phyloP scores from a whole-genome alignment of 176 grass and related monocot species.

The Echinochloa phyllopogon region DNA sequence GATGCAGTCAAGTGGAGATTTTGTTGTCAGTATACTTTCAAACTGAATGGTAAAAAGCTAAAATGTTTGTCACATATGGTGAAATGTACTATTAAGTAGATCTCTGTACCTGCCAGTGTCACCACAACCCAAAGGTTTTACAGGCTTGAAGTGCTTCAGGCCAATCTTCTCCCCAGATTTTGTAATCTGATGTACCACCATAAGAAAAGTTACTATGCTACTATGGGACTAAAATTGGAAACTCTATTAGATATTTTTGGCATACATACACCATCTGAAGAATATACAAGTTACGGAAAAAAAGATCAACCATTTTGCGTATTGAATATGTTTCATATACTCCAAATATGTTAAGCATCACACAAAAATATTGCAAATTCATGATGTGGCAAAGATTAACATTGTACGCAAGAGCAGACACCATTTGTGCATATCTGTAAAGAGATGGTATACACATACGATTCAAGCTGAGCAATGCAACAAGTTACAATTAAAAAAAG shows the following conservation, averaged over 20 bases:
- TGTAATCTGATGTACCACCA: slow-evolving; percentile 55
- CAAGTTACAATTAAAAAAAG: neutral
- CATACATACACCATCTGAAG: neutral
- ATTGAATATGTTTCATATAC: neutral
- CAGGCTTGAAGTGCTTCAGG: slow-evolving; percentile 89
- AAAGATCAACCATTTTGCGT: neutral
- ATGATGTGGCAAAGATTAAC: neutral
- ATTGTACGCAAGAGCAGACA: neutral
- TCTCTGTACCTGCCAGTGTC: slow-evolving; percentile 91
- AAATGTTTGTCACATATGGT: slow-evolving; percentile 22
- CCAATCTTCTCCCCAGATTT: slow-evolving; percentile 71
- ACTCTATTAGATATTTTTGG: neutral
- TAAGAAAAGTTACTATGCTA: neutral
- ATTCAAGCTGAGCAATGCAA: neutral
- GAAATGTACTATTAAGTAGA: slow-evolving; percentile 8
- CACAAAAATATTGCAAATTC: neutral
- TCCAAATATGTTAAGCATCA: neutral
- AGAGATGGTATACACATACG: neutral
- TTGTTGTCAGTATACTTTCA: slow-evolving; percentile 10
- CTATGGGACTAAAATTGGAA: neutral
- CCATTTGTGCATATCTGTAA: neutral
- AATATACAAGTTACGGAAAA: neutral
- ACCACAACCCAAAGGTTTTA: slow-evolving; percentile 90
- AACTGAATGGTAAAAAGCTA: neutral
- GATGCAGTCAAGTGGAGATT: neutral